Evolutionary conservation across 441 rosid genomes (phyloP), one percentile per base, ranked within the genome.

Genomic region (Gossypium schwendimanii): DNA sequence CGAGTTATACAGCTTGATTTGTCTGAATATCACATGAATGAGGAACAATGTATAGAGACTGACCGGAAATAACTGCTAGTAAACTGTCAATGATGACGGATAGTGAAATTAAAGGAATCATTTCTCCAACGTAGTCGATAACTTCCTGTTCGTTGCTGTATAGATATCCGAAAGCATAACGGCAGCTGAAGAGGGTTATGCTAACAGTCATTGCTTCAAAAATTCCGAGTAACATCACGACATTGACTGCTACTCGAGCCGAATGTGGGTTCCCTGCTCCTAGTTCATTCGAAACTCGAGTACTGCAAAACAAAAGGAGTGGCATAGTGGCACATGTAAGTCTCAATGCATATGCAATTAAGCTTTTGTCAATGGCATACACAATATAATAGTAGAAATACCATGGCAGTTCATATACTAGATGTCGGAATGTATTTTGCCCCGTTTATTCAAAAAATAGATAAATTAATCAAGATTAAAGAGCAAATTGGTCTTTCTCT

Each of bases 231-330:
- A 45, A 44, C 24, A 72, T 23, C 6, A 76, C 77, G 2, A 82
- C 85, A 75, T 74, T 18, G 5, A 81, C 84, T 0, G 78, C 87
- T 47, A 79, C 36, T 60, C 81, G 62, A 2, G 88, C 91, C 14
- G 50, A 21, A 14, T 81, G 72, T 1, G 84, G 83, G 21, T 84
- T 81, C 24, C 84, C 86, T 3, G 84, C 83, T 11, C 91, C 88
- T 52, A 87, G 49, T 69, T 87, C 87, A 33, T 87, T 87, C 0
- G 91, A 87, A 41, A 87, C 85, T 28, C 87, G 73, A 6, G 86
- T 85, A 14, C 91, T 84, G 58, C 23, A 20, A 9, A 21, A 55
- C 67, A 58, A 2, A 64, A 17, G 8, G 9, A 17, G 26, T 28
- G 28, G 15, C 47, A 52, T 9, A 10, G 39, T 33, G 39, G 39